phyloP scores from a whole-genome alignment of 805 yeast genomes.

The Candida takata region DNA sequence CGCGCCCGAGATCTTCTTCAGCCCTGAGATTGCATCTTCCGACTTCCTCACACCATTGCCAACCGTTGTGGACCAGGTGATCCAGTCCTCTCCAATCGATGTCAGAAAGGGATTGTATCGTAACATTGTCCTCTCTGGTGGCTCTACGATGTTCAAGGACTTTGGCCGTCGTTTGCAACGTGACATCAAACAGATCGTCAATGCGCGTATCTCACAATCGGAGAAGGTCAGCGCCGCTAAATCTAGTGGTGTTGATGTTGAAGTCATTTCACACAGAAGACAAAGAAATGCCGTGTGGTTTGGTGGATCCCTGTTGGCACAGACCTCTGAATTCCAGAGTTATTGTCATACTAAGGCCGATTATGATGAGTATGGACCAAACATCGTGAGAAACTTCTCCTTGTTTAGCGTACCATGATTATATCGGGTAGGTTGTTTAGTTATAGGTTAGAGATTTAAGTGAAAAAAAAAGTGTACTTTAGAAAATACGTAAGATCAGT shows the following conservation, averaged over 20 bases:
- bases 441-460: too few relatives aligned
- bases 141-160: slow-evolving; percentile 97
- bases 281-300: slow-evolving; percentile 99
- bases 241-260: slow-evolving; percentile 93
- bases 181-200: slow-evolving; percentile 81
- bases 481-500: too few relatives aligned
- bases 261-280: slow-evolving; percentile 93
- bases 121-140: slow-evolving; percentile 94
- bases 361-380: slow-evolving; percentile 97
- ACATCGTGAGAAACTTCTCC: slow-evolving; percentile 94
- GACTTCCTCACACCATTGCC: slow-evolving; percentile 96
- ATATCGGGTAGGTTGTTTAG: too few relatives aligned
- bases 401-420: slow-evolving; percentile 77
- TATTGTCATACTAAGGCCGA: slow-evolving; percentile 96
- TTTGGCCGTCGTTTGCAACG: slow-evolving; percentile 96
- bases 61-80: slow-evolving; percentile 89
- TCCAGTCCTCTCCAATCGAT: slow-evolving; percentile 94
- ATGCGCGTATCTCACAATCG: slow-evolving; percentile 76
- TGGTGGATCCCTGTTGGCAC: slow-evolving; percentile 95
- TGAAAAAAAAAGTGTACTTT: too few relatives aligned
- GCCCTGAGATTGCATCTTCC: slow-evolving; percentile 93
- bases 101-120: slow-evolving; percentile 94
- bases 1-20: slow-evolving; percentile 99
- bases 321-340: slow-evolving; percentile 92
- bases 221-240: slow-evolving; percentile 64